phyloP scores from a whole-genome alignment of 345 rosid genomes.

The Arabis hirsuta region DNA sequence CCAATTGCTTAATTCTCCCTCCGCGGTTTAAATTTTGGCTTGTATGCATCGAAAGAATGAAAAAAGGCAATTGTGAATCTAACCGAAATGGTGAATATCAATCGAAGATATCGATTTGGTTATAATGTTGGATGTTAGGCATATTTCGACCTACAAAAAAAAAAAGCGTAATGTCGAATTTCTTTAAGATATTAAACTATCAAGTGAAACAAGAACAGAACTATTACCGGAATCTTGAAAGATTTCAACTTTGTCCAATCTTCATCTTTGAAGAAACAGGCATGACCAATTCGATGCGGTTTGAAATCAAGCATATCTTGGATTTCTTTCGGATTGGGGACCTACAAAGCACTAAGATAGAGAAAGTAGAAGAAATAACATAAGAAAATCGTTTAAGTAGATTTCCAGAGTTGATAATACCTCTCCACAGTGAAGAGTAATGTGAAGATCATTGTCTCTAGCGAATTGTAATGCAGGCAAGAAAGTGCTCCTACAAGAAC shows the following conservation, averaged over 20 bases:
- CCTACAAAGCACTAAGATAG: slow-evolving; percentile 78
- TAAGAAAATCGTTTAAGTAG: slow-evolving; percentile 22
- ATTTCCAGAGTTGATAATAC: slow-evolving; percentile 44
- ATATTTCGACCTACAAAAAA: slow-evolving; percentile 87
- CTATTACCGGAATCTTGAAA: slow-evolving; percentile 64
- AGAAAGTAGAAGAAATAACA: slow-evolving; percentile 40
- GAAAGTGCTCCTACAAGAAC: slow-evolving; percentile 67
- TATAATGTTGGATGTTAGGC: slow-evolving; percentile 88
- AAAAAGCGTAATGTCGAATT: neutral
- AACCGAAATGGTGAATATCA: slow-evolving; percentile 90
- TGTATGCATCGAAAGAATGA: neutral
- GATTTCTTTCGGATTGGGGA: slow-evolving; percentile 80
- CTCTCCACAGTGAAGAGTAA: slow-evolving; percentile 99
- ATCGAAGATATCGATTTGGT: slow-evolving; percentile 83
- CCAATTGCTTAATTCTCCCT: too few relatives aligned
- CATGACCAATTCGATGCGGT: slow-evolving; percentile 93
- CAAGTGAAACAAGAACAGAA: neutral
- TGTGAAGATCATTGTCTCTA: slow-evolving; percentile 68
- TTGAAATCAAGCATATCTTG: slow-evolving; percentile 81
- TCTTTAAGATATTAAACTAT: neutral
- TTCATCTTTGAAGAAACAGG: slow-evolving; percentile 66
- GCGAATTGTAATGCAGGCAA: slow-evolving; percentile 82
- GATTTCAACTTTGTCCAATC: slow-evolving; percentile 70
- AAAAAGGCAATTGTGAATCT: slow-evolving; percentile 30
- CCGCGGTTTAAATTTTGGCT: neutral